Percentiles rank a stretch among this genome's conserved stretches.
Conservation (phyloP, 805 yeast genomes). For the Metschnikowia baotianmanensis region DNA sequence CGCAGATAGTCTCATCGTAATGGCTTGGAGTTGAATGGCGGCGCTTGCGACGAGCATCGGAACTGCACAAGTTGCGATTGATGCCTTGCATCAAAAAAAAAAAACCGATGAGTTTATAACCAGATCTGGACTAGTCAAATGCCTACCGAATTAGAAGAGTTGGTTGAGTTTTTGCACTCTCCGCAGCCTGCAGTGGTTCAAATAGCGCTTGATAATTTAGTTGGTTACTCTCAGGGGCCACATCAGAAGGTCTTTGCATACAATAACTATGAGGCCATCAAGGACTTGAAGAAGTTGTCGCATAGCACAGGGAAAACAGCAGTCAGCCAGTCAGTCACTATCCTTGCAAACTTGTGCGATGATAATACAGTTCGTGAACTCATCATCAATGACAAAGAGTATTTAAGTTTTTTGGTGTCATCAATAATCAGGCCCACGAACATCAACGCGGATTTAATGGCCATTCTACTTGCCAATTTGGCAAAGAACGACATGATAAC, state of each 20-base stretch:
- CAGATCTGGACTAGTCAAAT: slow-evolving; percentile 16
- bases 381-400: slow-evolving; percentile 63
- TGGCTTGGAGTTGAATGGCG: too few relatives aligned
- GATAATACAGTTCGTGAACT: slow-evolving; percentile 60
- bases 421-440: slow-evolving; percentile 56
- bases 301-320: slow-evolving; percentile 51
- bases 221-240: slow-evolving; percentile 75
- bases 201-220: slow-evolving; percentile 80
- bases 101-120: background rate
- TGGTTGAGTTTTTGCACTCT: slow-evolving; percentile 79
- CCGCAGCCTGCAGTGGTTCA: slow-evolving; percentile 76
- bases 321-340: slow-evolving; percentile 70
- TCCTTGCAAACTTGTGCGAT: slow-evolving; percentile 79
- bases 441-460: slow-evolving; percentile 72
- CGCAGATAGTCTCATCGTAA: too few relatives aligned
- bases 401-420: slow-evolving; percentile 46
- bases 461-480: slow-evolving; percentile 80
- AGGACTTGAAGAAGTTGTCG: slow-evolving; percentile 64
- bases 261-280: slow-evolving; percentile 67
- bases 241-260: slow-evolving; percentile 64
- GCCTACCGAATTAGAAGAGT: slow-evolving; percentile 48
- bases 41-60: background rate
- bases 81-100: background rate
- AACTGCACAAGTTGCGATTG: slow-evolving; percentile 6
- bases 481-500: slow-evolving; percentile 73